A percentile compares a stretch with the other conserved stretches of the same genome.
Evolutionary conservation across 805 yeast species (phyloP).

Genomic region (Saturnispora quitensis): DNA sequence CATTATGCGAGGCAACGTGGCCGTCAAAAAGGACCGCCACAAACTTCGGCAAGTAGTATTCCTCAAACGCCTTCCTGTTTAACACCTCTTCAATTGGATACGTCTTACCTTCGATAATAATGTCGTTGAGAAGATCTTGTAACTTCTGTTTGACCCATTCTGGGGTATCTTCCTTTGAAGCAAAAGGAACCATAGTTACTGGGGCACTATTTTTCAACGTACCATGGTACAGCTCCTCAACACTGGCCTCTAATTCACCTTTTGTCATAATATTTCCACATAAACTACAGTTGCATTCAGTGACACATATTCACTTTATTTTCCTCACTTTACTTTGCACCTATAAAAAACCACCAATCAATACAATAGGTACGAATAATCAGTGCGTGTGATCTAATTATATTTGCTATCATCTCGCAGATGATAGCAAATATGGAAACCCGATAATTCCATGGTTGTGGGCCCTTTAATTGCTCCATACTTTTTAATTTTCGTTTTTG

Average conservation of each 20-base stretch:
- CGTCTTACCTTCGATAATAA: conserved; percentile 65
- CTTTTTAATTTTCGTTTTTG: no score
- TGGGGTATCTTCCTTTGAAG: conserved; percentile 42
- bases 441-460: background rate
- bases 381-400: background rate
- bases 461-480: background rate
- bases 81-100: conserved; percentile 50
- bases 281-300: background rate
- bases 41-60: conserved; percentile 61
- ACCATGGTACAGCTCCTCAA: background rate
- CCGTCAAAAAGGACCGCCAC: conserved; percentile 53
- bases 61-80: conserved; percentile 41
- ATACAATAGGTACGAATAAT: background rate
- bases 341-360: background rate
- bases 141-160: conserved; percentile 36
- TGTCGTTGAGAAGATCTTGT: conserved; percentile 47
- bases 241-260: background rate
- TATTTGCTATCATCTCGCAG: background rate
- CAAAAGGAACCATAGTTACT: conserved; percentile 54
- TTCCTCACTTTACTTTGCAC: background rate
- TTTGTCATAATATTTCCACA: background rate
- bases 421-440: background rate
- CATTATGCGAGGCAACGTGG: conserved; percentile 14
- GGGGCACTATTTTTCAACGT: background rate
- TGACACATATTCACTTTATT: background rate